Conservation (phyloP, 306 rosid species). For the Arachis stenosperma region DNA sequence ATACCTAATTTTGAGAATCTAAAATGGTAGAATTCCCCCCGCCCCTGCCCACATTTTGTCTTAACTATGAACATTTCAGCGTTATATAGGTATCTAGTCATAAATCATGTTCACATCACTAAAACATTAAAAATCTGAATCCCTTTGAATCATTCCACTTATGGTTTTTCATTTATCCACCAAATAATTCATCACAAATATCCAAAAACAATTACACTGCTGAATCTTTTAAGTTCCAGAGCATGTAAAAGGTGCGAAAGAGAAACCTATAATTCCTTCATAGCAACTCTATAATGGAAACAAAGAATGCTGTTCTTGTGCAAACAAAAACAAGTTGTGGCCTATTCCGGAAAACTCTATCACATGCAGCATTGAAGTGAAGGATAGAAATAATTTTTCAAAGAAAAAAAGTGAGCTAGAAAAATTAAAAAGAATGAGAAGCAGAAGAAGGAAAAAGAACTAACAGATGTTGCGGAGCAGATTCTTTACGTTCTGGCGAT, state of each 20-base stretch:
- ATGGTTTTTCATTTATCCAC: neutral
- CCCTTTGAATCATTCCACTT: neutral
- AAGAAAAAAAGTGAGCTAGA: too few relatives aligned
- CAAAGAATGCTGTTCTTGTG: neutral
- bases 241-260: neutral
- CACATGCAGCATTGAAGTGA: constrained; percentile 23
- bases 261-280: neutral
- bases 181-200: neutral
- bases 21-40: too few relatives aligned
- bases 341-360: neutral
- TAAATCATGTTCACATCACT: neutral
- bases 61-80: too few relatives aligned
- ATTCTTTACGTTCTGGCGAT: constrained; percentile 37
- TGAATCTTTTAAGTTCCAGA: neutral
- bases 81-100: neutral
- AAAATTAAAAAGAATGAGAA: neutral
- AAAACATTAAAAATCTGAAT: neutral
- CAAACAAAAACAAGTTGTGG: neutral
- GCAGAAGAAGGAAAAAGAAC: constrained; percentile 10
- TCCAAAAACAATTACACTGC: neutral
- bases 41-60: too few relatives aligned
- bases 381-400: neutral
- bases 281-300: neutral
- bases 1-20: too few relatives aligned
- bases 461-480: constrained; percentile 49